A percentile compares a stretch with the other conserved stretches of the same genome.
Evolutionary conservation across 1,284 basidiomycete genomes (phyloP).

Genomic region (Trichosporon inkin): DNA sequence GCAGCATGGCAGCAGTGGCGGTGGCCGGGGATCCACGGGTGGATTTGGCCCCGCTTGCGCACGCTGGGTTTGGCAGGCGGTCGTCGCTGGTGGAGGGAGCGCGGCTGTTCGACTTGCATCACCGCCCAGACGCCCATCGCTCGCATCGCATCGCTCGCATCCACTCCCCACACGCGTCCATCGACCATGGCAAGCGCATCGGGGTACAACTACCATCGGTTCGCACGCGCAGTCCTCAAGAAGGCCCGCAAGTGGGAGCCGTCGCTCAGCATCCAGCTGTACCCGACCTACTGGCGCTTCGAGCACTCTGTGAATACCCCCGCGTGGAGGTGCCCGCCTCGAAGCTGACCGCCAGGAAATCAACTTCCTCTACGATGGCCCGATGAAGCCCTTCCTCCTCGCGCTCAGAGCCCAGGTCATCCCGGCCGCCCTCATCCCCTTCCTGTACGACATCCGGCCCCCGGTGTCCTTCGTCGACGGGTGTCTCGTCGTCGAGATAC

Average conservation of each 20-base stretch:
- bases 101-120: not conserved
- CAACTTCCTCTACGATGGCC: constrained; percentile 48
- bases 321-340: not conserved
- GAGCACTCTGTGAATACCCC: constrained; percentile 43
- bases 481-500: constrained; percentile 50
- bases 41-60: constrained; percentile 6
- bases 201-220: constrained; percentile 51
- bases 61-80: too few species aligned
- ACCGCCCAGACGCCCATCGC: not conserved
- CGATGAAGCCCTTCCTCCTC: constrained; percentile 51
- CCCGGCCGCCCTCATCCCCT: constrained; percentile 45
- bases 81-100: not conserved
- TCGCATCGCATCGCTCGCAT: not conserved
- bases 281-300: constrained; percentile 46
- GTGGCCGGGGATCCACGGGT: not conserved
- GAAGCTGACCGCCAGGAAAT: constrained; percentile 27
- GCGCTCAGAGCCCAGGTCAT: constrained; percentile 50
- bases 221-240: constrained; percentile 48
- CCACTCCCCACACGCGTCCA: not conserved
- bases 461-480: constrained; percentile 49
- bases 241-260: constrained; percentile 50
- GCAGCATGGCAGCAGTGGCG: too few species aligned
- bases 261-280: constrained; percentile 48
- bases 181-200: constrained; percentile 49
- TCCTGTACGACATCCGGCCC: constrained; percentile 47